Evolutionary conservation across 2,329 filamentous ascomycete genomes (phyloP).

Genomic region (Cryoendolithus antarcticus): DNA sequence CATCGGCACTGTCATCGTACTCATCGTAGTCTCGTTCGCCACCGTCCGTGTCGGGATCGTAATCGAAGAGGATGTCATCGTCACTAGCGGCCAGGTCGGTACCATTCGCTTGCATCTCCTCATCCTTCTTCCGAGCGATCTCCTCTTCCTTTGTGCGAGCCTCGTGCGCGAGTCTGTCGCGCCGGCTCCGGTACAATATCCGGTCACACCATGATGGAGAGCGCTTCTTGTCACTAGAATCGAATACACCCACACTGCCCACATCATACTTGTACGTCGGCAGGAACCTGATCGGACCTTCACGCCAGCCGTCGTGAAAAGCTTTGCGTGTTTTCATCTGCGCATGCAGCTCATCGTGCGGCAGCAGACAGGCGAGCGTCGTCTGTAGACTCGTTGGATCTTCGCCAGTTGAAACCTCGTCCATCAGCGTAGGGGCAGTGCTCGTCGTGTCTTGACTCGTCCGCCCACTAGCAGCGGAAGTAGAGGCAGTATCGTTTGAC

Average conservation of each 20-base stretch:
- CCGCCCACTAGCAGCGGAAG: neutral
- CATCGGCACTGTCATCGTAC: conserved; percentile 35
- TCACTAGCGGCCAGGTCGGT: conserved; percentile 62
- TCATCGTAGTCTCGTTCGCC: conserved; percentile 44
- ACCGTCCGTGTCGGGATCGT: conserved; percentile 70
- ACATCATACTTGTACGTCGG: conserved; percentile 98
- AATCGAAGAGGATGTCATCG: conserved; percentile 77
- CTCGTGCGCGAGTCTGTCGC: conserved; percentile 56
- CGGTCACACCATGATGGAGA: conserved; percentile 96
- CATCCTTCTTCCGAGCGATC: conserved; percentile 58
- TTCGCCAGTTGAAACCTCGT: conserved; percentile 39
- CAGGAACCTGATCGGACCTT: conserved; percentile 76
- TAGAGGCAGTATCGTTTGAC: conserved; percentile 3
- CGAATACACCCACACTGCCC: conserved; percentile 83
- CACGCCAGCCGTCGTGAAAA: conserved; percentile 84
- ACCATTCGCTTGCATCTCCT: conserved; percentile 73
- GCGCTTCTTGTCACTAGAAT: conserved; percentile 87
- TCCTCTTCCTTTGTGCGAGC: conserved; percentile 50
- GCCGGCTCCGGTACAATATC: conserved; percentile 70
- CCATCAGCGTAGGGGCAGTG: conserved; percentile 10
- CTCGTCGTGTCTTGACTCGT: conserved; percentile 1
- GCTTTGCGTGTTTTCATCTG: conserved; percentile 64
- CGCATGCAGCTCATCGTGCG: conserved; percentile 74
- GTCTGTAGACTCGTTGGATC: conserved; percentile 82
- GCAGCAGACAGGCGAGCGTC: conserved; percentile 72